Evolutionary conservation across 495 filamentous ascomycete genomes (phyloP), one percentile per base, ranked within the genome.

Genomic region (Neurospora sp.): DNA sequence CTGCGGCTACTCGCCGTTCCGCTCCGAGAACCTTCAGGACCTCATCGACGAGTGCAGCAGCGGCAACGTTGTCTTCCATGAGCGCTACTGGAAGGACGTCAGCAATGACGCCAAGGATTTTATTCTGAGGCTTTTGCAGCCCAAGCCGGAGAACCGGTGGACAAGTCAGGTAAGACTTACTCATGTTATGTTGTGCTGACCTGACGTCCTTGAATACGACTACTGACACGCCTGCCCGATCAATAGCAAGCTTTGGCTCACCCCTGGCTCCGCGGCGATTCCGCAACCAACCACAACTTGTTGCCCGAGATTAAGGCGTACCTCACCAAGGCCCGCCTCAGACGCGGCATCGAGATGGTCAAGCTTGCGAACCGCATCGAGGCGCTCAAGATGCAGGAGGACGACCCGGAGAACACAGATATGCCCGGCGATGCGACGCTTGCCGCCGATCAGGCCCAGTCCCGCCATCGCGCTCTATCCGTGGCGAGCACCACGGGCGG

Each of bases 81-180:
- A 97, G 78, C 91, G 96, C 39, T 99, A 98, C 83, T 99, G 96
- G 96, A 94, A 93, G 78, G 96, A 97, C 80, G 96, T 98, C 74
- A 98, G 94, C 80, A 86, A 90, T 72, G 95, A 99, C 73, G 96
- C 94, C 74, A 99, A 98, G 83, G 89, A 94, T 74, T 99, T 99
- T 81, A 98, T 99, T 80, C 82, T 90, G 69, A 84, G 84, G 65
- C 88, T 99, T 9, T 85, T 99, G 46, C 91, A 95, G 77, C 89
- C 93, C 8, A 86, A 92, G 73, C 92, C 94, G 0, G 85, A 89
- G 41, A 88, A 93, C 71, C 89, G 96, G 71, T 89, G 91, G 73
- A 90, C 93, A 0, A 96, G 93, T 74, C 87, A 91, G 82, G 91
- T 91, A 86, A 72, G 85, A 81, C 53, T 20, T 71, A 40, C 9